A percentile compares a stretch with the other conserved stretches of the same genome.
phyloP scores from a whole-genome alignment of 306 rosid species.

The Cicer bijugum region DNA sequence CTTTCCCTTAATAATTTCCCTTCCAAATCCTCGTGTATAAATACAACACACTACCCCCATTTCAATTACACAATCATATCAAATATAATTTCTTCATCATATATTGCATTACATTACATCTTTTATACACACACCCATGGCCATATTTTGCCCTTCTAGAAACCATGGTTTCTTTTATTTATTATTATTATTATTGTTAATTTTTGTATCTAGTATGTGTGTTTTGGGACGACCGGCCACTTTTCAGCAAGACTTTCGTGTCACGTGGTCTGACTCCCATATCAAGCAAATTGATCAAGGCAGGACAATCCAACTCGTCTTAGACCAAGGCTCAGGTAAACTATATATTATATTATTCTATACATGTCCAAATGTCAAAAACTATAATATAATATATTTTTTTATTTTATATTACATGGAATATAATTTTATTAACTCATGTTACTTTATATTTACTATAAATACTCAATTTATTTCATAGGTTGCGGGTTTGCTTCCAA shows the following conservation, averaged over 20 bases:
- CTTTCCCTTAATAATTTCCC: not conserved
- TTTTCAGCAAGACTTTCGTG: constrained; percentile 67
- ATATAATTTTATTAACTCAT: not conserved
- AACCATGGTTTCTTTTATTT: not conserved
- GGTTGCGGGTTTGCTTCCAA: constrained; percentile 94
- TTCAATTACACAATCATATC: constrained; percentile 42
- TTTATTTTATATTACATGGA: not conserved
- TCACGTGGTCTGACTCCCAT: constrained; percentile 79
- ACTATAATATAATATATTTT: not conserved
- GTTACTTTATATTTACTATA: not conserved
- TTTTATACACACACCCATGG: constrained; percentile 29
- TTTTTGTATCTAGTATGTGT: constrained; percentile 38
- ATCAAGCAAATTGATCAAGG: constrained; percentile 82
- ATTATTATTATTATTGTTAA: constrained; percentile 41
- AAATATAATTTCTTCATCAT: constrained; percentile 9
- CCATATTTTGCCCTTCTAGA: constrained; percentile 41
- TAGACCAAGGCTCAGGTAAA: constrained; percentile 87
- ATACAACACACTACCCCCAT: constrained; percentile 32
- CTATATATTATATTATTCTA: constrained; percentile 9
- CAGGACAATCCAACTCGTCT: constrained; percentile 73
- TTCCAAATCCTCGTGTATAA: constrained; percentile 39
- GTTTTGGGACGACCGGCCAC: constrained; percentile 75
- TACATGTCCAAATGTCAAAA: not conserved
- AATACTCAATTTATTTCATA: constrained; percentile 34
- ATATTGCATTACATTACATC: no score